A percentile compares a stretch with the other conserved stretches of the same genome.
These are phyloP conservation scores for Pleurotus salmoneostramineus DNA, from an alignment of 768 basidiomycete species.

Conservation along the genomic window DNA sequence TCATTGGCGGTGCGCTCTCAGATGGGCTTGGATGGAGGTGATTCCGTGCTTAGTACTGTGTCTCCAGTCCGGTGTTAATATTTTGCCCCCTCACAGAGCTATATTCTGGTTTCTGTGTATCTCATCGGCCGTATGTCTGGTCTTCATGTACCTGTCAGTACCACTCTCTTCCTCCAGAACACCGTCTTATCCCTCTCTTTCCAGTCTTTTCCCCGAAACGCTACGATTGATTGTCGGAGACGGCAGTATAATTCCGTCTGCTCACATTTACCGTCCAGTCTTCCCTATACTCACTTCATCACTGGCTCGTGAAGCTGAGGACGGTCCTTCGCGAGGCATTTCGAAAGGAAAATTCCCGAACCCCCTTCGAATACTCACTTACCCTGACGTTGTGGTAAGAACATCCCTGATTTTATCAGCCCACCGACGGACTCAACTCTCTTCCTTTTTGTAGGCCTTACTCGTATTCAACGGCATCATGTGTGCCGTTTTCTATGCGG, in stretches of 20 bases:
- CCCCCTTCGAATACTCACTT: conserved; percentile 50
- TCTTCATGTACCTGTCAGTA: conserved; percentile 42
- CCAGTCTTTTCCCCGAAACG: conserved; percentile 49
- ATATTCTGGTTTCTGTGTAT: conserved; percentile 64
- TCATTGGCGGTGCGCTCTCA: conserved; percentile 56
- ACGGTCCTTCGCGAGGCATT: conserved; percentile 21
- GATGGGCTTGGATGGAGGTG: conserved; percentile 62
- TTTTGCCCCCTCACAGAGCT: conserved; percentile 27
- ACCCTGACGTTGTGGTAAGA: conserved; percentile 45
- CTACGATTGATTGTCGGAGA: conserved; percentile 50
- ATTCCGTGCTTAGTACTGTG: conserved; percentile 9
- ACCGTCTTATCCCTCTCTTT: conserved; percentile 23
- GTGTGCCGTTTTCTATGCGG: conserved; percentile 56
- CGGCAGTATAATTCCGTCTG: conserved; percentile 39
- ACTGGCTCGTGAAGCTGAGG: conserved; percentile 18
- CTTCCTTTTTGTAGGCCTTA: conserved; percentile 22
- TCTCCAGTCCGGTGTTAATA: conserved; percentile 1
- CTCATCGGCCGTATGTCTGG: conserved; percentile 36
- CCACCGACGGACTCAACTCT: background rate
- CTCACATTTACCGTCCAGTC: conserved; percentile 45
- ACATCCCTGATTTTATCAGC: background rate
- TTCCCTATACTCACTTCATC: conserved; percentile 39
- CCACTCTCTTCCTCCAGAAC: conserved; percentile 16
- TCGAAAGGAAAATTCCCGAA: conserved; percentile 41
- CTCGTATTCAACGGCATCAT: conserved; percentile 48